Evolutionary conservation across 305 asterid species (phyloP).

Genomic region (Fraxinus dipetala): DNA sequence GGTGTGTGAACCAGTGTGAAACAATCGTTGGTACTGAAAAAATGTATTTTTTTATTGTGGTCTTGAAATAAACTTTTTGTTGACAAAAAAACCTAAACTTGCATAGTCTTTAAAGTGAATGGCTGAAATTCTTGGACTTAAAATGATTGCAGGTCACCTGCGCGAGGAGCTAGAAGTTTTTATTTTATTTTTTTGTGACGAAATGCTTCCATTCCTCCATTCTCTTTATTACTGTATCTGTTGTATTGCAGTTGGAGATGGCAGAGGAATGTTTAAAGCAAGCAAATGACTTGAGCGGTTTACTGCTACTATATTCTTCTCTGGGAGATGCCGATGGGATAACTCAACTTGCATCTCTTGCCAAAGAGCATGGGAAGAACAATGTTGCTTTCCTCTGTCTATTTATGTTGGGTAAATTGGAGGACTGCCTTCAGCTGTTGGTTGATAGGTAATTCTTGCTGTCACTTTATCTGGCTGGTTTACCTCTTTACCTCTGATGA

Average conservation of each 20-base stretch:
- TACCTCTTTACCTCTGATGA: conserved; percentile 17
- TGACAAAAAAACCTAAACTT: background rate
- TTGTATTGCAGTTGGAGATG: conserved; percentile 67
- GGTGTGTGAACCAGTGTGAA: background rate
- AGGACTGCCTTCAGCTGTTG: conserved; percentile 77
- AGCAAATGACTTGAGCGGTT: conserved; percentile 87
- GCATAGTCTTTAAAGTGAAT: background rate
- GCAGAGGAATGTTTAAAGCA: conserved; percentile 87
- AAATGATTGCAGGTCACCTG: background rate
- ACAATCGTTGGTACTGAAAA: background rate
- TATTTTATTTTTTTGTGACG: background rate
- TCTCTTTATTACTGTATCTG: conserved; percentile 10
- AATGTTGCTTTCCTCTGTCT: conserved; percentile 81
- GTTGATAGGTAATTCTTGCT: conserved; percentile 59
- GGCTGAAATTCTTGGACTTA: background rate
- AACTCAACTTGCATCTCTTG: conserved; percentile 57
- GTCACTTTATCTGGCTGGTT: conserved; percentile 18
- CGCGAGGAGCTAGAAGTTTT: background rate
- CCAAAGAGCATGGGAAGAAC: conserved; percentile 82
- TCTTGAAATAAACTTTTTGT: background rate
- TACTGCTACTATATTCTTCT: conserved; percentile 74
- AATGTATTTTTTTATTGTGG: background rate
- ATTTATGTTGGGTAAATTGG: conserved; percentile 78
- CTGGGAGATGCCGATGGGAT: conserved; percentile 79
- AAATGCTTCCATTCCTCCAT: background rate